These are phyloP conservation scores for Botryotinia calthae DNA, from an alignment of 2,329 filamentous ascomycete genomes.

Conservation along the genomic window DNA sequence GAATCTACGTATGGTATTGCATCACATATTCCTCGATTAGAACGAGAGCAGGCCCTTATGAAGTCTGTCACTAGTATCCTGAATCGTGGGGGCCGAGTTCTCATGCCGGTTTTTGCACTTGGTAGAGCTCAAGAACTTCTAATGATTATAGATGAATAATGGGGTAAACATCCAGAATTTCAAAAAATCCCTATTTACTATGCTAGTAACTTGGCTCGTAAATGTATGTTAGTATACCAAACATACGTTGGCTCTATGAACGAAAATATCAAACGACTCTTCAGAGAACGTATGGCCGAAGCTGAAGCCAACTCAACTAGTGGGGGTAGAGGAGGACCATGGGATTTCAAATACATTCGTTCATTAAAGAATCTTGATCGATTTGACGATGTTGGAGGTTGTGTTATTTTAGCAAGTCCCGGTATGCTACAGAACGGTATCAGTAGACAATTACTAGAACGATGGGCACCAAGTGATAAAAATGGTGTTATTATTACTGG, in stretches of 20 bases:
- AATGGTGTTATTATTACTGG: conserved; percentile 99
- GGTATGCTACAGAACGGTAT: conserved; percentile 99
- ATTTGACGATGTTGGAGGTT: conserved; percentile 92
- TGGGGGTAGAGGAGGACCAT: conserved; percentile 77
- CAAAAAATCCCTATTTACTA: conserved; percentile 96
- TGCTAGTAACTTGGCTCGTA: conserved; percentile 87
- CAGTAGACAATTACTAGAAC: conserved; percentile 84
- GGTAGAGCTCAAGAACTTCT: conserved; percentile 92
- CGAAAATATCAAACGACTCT: conserved; percentile 96
- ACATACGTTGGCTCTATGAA: conserved; percentile 99
- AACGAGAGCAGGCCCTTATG: conserved; percentile 91
- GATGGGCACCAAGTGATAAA: conserved; percentile 93
- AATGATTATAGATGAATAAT: conserved; percentile 95
- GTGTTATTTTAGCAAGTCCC: conserved; percentile 94
- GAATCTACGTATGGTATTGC: conserved; percentile 97
- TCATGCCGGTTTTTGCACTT: conserved; percentile 94
- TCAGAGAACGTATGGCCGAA: conserved; percentile 87
- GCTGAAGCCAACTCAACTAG: conserved; percentile 76
- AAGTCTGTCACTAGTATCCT: conserved; percentile 90
- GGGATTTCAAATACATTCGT: conserved; percentile 95
- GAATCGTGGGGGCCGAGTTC: conserved; percentile 84
- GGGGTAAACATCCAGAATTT: conserved; percentile 82
- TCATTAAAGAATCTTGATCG: conserved; percentile 89
- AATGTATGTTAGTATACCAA: conserved; percentile 98
- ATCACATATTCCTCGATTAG: conserved; percentile 83